Evolutionary conservation across 768 basidiomycete species (phyloP).

Genomic region (Lentinula sp.): DNA sequence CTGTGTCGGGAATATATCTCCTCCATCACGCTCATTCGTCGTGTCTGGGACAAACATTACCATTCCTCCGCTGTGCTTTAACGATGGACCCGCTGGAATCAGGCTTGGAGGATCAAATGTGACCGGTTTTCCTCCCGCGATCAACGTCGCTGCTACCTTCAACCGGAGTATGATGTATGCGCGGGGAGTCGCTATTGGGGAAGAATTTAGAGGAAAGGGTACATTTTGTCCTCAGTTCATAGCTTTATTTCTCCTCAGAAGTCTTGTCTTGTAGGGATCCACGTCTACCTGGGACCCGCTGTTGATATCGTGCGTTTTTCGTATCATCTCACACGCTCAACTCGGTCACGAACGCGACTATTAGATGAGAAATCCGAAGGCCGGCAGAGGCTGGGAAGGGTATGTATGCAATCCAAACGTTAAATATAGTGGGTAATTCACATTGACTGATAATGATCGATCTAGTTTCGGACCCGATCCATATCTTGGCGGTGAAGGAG

Average conservation of each 20-base stretch:
- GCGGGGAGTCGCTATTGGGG: slow-evolving; percentile 55
- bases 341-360: neutral
- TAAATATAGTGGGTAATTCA: too few relatives aligned
- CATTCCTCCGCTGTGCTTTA: slow-evolving; percentile 40
- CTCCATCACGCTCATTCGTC: slow-evolving; percentile 22
- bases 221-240: neutral
- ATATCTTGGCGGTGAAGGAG: slow-evolving; percentile 55
- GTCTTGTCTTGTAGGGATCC: slow-evolving; percentile 11
- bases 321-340: neutral
- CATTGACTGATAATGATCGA: neutral
- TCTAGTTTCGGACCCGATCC: slow-evolving; percentile 53
- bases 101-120: slow-evolving; percentile 27
- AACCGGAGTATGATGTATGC: slow-evolving; percentile 58
- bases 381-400: slow-evolving; percentile 46
- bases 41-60: slow-evolving; percentile 6
- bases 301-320: slow-evolving; percentile 42
- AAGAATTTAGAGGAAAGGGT: slow-evolving; percentile 68
- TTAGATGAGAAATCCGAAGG: slow-evolving; percentile 48
- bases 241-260: neutral
- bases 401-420: slow-evolving; percentile 6
- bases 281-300: slow-evolving; percentile 45
- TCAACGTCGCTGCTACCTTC: slow-evolving; percentile 46
- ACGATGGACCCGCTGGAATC: slow-evolving; percentile 42
- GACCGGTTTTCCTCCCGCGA: slow-evolving; percentile 52
- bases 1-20: slow-evolving; percentile 39